Evolutionary conservation across 2,329 filamentous ascomycete species (phyloP).

Genomic region (Aspergillus ustus): DNA sequence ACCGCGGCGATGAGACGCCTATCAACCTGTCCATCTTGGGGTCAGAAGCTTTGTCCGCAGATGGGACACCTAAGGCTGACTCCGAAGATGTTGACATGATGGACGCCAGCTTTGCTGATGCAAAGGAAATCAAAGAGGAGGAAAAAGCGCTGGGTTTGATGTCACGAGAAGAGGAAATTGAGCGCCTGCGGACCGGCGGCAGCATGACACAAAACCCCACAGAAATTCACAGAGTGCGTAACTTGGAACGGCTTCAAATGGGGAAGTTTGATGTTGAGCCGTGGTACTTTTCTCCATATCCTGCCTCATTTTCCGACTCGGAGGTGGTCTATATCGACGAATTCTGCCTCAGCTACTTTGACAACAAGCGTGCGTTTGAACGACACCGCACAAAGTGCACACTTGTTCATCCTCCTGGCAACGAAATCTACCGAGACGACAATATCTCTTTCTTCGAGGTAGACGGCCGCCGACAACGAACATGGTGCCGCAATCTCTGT

Average conservation of each 20-base stretch:
- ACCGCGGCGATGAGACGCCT: conserved; percentile 54
- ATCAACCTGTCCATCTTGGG: conserved; percentile 36
- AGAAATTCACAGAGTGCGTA: conserved; percentile 93
- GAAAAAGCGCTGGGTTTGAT: conserved; percentile 47
- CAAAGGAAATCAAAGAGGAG: conserved; percentile 42
- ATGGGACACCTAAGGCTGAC: conserved; percentile 45
- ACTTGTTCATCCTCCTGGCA: conserved; percentile 89
- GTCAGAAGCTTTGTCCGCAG: conserved; percentile 43
- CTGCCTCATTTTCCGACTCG: conserved; percentile 81
- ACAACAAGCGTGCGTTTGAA: conserved; percentile 77
- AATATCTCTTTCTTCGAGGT: conserved; percentile 97
- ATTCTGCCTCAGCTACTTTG: conserved; percentile 92
- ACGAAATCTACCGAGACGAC: conserved; percentile 93
- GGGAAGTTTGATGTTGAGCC: conserved; percentile 89
- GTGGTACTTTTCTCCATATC: conserved; percentile 99
- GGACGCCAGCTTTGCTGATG: conserved; percentile 37
- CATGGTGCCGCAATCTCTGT: conserved; percentile 98
- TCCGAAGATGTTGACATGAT: conserved; percentile 50
- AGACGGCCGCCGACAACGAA: conserved; percentile 92
- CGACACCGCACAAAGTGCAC: conserved; percentile 90
- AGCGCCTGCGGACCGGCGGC: conserved; percentile 89
- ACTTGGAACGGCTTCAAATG: conserved; percentile 93
- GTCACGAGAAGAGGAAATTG: conserved; percentile 85
- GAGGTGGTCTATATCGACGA: conserved; percentile 97
- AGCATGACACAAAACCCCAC: conserved; percentile 99